Evolutionary conservation across 768 basidiomycete species (phyloP), one percentile per base, ranked within the genome.

Genomic region (Leccinellum luteum): DNA sequence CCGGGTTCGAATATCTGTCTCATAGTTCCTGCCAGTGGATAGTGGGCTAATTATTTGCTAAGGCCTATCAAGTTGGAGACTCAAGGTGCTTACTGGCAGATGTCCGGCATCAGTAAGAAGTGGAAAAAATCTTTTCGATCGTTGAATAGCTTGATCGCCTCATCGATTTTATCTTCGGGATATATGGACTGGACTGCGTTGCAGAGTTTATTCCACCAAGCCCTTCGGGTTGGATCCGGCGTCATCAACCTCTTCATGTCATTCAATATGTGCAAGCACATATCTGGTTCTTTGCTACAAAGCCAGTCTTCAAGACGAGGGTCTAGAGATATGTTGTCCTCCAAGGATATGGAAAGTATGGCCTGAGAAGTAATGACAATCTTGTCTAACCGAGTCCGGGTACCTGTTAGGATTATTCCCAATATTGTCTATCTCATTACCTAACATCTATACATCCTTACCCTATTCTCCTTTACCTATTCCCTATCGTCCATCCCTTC

Each of bases 81-180:
- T n/a, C n/a, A n/a, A n/a, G n/a, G n/a, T 4, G 25, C 25, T 25
- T 53, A 56, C 55, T n/a, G n/a, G n/a, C 50, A 56, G 31, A 47
- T 31, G 3, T 30, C 43, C 30, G 44, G 43, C 12, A 19, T 23
- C 10, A 57, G 32, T 19, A 57, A 28, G 19, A 53, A 54, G 8
- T 17, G 43, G 15, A 57, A 57, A 47, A 44, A 53, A 5, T 9
- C 51, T 23, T 57, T n/a, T 19, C 43, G 23, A 10, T 47, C 44
- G 28, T 54, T 7, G 15, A 57, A 56, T 14, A 56, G n/a, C 13
- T 53, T 52, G 51, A 56, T 44, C 19, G 55, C 55, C 12, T 56
- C 55, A 17, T 27, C 25, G 15, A 45, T 45, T 13, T 41, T 52
- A n/a, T 31, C 41, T 31, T 56, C 55, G 3, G 31, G 1, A 45